Evolutionary conservation across 2,329 filamentous ascomycete genomes (phyloP), one percentile per base, ranked within the genome.

Genomic region (Waltergamsia citrina): DNA sequence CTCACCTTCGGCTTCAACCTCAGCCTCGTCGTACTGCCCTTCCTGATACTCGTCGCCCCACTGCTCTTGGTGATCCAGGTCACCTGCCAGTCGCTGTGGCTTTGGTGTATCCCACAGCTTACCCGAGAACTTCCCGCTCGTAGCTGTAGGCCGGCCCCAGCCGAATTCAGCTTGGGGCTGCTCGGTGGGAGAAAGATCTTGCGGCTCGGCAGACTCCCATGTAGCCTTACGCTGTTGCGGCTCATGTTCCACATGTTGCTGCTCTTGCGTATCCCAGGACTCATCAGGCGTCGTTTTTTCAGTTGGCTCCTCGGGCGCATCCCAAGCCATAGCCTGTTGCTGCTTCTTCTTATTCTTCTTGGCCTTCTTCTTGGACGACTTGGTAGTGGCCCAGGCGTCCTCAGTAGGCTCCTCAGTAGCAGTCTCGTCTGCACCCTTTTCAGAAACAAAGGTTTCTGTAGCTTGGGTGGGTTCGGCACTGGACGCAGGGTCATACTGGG

Each of bases 331-430:
- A 8, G 31, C n/a, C 27, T 29, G 27, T 27, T 34, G 32, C 25
- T 47, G 57, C 29, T 49, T 43, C 40, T 58, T 53, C 41, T 56
- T 55, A 34, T 50, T 55, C 35, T 53, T 57, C 41, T 54, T 55
- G 23, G 28, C 40, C 39, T 56, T 54, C 41, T 56, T 57, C 20
- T 44, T 26, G n/a, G n/a, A n/a, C n/a, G n/a, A n/a, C n/a, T n/a
- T n/a, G n/a, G n/a, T n/a, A n/a, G n/a, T n/a, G n/a, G n/a, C n/a
- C n/a, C n/a, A n/a, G 17, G 35, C 19, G n/a, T 34, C 38, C 5
- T 47, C 43, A 21, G 48, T 44, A 18, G 42, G 39, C 28, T 44
- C 38, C 6, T 22, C 18, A 18, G 21, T 32, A 11, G 35, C 12
- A 16, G 22, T 31, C 8, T 41, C 35, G 12, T 30, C 16, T 8